Conservation (phyloP, 345 rosid genomes). For the Clausena lansium region DNA sequence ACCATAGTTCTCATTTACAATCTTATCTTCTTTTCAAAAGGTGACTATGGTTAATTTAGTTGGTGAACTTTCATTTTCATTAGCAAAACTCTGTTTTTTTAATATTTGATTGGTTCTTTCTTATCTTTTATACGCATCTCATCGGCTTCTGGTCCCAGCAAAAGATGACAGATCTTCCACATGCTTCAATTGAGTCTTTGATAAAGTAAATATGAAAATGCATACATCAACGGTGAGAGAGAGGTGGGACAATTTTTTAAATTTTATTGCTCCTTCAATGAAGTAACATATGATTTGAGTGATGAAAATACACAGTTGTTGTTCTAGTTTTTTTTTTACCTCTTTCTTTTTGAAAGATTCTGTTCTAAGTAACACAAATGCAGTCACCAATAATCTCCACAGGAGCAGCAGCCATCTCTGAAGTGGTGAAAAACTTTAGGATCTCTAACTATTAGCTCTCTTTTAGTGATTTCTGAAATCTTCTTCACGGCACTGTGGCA, state of each 20-base stretch:
- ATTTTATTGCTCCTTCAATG: background rate
- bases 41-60: background rate
- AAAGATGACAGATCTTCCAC: background rate
- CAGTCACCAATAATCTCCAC: conserved; percentile 53
- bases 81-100: background rate
- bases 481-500: conserved; percentile 60
- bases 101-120: background rate
- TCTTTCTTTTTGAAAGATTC: no score
- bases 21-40: background rate
- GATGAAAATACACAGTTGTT: background rate
- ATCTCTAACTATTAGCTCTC: conserved; percentile 62
- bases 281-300: background rate
- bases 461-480: conserved; percentile 38
- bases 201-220: background rate
- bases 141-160: background rate
- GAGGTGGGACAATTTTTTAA: background rate
- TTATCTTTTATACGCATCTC: background rate
- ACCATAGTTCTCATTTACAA: background rate
- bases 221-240: background rate
- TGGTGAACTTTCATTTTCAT: background rate
- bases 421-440: conserved; percentile 66
- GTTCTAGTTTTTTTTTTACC: no score
- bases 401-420: conserved; percentile 47
- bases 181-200: background rate
- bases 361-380: background rate